Conservation (phyloP, 78 protist genomes). For the Dictyostelium capitatum region DNA sequence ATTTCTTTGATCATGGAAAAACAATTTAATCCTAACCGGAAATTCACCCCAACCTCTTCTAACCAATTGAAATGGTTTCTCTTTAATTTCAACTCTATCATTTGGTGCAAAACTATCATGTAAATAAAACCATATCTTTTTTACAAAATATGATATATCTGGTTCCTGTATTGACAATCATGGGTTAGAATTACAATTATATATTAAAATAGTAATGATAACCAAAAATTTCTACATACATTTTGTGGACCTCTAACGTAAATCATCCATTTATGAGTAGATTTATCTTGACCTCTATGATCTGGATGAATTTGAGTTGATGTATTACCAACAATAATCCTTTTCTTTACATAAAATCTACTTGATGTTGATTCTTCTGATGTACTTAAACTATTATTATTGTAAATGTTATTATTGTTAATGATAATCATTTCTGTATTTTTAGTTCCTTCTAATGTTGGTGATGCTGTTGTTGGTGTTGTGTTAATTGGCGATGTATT, state of each 20-base stretch:
- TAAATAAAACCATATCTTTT: conserved; percentile 64
- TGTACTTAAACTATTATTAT: neutral
- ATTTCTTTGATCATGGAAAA: conserved; percentile 78
- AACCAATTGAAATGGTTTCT: conserved; percentile 79
- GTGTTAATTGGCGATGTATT: too few species aligned
- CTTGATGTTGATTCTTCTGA: neutral
- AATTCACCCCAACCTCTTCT: conserved; percentile 90
- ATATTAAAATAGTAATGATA: neutral
- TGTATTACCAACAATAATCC: conserved; percentile 71
- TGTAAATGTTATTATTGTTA: neutral
- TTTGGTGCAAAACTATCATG: conserved; percentile 85
- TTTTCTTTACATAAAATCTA: conserved; percentile 34
- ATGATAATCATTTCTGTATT: neutral
- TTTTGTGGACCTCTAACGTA: conserved; percentile 73
- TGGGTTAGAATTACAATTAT: neutral
- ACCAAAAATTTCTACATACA: neutral
- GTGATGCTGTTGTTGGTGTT: neutral
- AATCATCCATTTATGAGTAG: conserved; percentile 83
- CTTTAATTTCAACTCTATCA: conserved; percentile 52
- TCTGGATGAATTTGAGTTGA: conserved; percentile 55
- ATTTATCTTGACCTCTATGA: conserved; percentile 48
- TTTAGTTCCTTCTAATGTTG: neutral
- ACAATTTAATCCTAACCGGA: conserved; percentile 75
- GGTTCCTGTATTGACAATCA: neutral
- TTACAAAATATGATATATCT: conserved; percentile 55